Conservation (phyloP, 768 basidiomycete genomes). For the Calocera cornea region DNA sequence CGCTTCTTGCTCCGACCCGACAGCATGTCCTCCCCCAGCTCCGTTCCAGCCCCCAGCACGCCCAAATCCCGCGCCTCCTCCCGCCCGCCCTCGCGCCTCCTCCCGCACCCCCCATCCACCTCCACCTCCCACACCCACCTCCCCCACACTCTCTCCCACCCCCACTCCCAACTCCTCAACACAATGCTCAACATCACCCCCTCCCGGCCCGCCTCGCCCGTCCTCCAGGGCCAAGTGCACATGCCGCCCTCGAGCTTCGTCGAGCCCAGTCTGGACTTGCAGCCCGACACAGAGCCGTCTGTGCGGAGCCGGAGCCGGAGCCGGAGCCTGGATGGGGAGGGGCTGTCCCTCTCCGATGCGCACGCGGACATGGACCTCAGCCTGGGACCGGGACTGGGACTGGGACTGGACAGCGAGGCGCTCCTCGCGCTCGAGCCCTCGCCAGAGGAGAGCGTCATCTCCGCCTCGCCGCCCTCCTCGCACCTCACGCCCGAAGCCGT, state of each 20-base stretch:
- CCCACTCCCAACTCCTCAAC: neutral
- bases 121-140: neutral
- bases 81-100: neutral
- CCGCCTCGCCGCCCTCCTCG: neutral
- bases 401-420: too few species aligned
- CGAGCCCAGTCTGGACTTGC: neutral
- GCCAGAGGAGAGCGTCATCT: neutral
- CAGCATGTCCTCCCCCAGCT: neutral
- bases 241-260: neutral
- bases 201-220: neutral
- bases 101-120: too few species aligned
- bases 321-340: neutral
- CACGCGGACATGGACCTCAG: too few species aligned
- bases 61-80: neutral
- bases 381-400: too few species aligned
- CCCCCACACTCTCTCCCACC: neutral
- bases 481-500: neutral
- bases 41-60: neutral
- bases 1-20: too few species aligned
- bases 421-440: neutral
- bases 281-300: neutral
- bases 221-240: neutral
- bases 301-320: neutral
- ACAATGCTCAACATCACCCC: constrained; percentile 1
- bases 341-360: too few species aligned